These are phyloP conservation scores for Plasmopara viticola DNA, from an alignment of 352 stramenopile genomes.

Conservation along the genomic window DNA sequence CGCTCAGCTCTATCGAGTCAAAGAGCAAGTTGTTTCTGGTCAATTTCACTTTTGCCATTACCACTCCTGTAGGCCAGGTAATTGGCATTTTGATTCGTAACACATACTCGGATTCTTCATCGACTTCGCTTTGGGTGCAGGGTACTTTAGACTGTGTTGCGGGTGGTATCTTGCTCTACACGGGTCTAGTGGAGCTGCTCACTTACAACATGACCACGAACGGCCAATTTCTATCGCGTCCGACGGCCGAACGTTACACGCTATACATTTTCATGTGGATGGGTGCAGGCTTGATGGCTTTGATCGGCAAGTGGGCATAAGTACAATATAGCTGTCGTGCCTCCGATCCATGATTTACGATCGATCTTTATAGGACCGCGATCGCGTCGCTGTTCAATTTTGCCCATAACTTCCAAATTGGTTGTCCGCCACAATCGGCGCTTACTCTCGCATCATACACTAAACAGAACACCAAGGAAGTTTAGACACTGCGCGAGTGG, in stretches of 20 bases:
- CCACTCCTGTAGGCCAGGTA: constrained; percentile 43
- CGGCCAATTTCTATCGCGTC: constrained; percentile 40
- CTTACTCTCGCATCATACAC: too few species aligned
- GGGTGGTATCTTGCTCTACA: constrained; percentile 66
- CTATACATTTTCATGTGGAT: constrained; percentile 47
- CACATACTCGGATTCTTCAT: constrained; percentile 44
- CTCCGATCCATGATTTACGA: too few species aligned
- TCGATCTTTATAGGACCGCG: too few species aligned
- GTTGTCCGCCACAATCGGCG: too few species aligned
- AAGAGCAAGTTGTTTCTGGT: constrained; percentile 38
- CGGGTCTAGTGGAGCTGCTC: constrained; percentile 53
- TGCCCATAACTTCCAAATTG: too few species aligned
- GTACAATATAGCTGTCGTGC: not conserved
- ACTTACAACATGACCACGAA: constrained; percentile 72
- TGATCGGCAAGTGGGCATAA: constrained; percentile 70
- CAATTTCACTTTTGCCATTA: constrained; percentile 46
- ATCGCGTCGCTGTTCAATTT: too few species aligned
- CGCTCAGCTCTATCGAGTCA: constrained; percentile 33
- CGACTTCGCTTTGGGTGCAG: constrained; percentile 48
- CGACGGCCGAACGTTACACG: constrained; percentile 26
- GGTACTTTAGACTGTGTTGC: constrained; percentile 59
- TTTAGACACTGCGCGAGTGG: too few species aligned
- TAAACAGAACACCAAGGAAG: too few species aligned
- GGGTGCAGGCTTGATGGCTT: constrained; percentile 48
- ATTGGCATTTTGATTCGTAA: constrained; percentile 52